Percentiles rank a stretch among this genome's conserved stretches.
phyloP scores from a whole-genome alignment of 2,329 filamentous ascomycete genomes.

The Monosporascus sp. region DNA sequence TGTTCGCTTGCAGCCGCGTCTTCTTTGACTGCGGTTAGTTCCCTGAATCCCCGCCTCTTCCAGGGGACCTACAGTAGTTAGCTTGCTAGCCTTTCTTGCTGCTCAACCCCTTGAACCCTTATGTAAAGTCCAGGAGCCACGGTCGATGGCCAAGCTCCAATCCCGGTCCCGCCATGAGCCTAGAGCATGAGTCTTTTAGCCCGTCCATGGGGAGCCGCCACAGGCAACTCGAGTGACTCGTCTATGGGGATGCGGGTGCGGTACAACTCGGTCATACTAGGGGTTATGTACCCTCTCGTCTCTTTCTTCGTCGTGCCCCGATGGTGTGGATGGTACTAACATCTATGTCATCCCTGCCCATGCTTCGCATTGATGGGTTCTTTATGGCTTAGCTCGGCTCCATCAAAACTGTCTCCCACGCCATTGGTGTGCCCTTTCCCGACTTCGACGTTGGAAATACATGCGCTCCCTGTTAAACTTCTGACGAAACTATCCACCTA shows the following conservation, averaged over 20 bases:
- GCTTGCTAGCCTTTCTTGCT: constrained; percentile 1
- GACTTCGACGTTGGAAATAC: constrained; percentile 28
- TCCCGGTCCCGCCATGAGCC: constrained; percentile 18
- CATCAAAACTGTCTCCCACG: constrained; percentile 31
- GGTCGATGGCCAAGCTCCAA: constrained; percentile 9
- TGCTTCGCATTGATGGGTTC: constrained; percentile 32
- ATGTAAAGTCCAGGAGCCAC: constrained; percentile 11
- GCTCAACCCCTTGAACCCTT: constrained; percentile 15
- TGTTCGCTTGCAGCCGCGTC: constrained; percentile 9
- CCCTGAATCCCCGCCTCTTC: not conserved
- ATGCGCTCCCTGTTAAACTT: constrained; percentile 21
- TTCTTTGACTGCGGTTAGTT: not conserved
- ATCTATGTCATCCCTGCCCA: constrained; percentile 30
- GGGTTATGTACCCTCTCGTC: not conserved
- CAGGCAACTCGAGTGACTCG: constrained; percentile 20
- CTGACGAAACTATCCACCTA: constrained; percentile 16
- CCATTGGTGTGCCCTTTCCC: constrained; percentile 22
- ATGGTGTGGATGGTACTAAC: constrained; percentile 19
- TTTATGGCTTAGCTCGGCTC: constrained; percentile 33
- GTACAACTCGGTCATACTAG: constrained; percentile 10
- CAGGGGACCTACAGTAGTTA: not conserved
- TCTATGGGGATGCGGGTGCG: constrained; percentile 21
- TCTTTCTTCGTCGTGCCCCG: constrained; percentile 20
- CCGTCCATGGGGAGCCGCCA: constrained; percentile 19
- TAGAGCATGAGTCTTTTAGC: constrained; percentile 17